Percentiles rank a stretch among this genome's conserved stretches.
These are phyloP conservation scores for Yamadazyma diospyri DNA, from an alignment of 1,139 yeast genomes.

Conservation along the genomic window DNA sequence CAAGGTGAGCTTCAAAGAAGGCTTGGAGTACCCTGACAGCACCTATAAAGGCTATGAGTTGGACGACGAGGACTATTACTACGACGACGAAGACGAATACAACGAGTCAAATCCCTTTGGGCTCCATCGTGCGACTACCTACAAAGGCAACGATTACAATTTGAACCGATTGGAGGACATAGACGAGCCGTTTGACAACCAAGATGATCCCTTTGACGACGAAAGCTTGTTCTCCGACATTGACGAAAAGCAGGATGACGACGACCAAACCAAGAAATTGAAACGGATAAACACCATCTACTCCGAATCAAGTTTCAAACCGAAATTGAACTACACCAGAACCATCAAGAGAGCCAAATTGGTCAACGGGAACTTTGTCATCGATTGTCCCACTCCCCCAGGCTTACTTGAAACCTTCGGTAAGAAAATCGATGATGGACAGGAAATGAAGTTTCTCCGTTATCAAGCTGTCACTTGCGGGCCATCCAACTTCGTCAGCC, in stretches of 20 bases:
- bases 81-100: constrained; percentile 11
- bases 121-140: constrained; percentile 18
- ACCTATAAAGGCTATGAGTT: constrained; percentile 23
- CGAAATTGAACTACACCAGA: constrained; percentile 42
- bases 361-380: constrained; percentile 69
- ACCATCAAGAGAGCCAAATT: constrained; percentile 52
- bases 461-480: constrained; percentile 83
- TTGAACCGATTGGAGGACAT: constrained; percentile 43
- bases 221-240: constrained; percentile 43
- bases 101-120: constrained; percentile 15
- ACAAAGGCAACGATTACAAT: constrained; percentile 39
- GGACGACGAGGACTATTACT: constrained; percentile 21
- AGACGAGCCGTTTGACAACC: constrained; percentile 22
- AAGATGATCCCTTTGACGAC: constrained; percentile 44
- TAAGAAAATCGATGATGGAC: constrained; percentile 43
- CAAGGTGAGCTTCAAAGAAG: constrained; percentile 37
- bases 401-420: constrained; percentile 54
- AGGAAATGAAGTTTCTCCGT: constrained; percentile 75
- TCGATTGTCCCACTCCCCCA: constrained; percentile 75
- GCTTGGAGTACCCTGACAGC: constrained; percentile 34
- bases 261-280: constrained; percentile 1
- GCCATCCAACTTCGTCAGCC: constrained; percentile 57
- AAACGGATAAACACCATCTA: constrained; percentile 11
- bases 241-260: constrained; percentile 29
- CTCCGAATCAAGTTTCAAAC: constrained; percentile 39